phyloP scores from a whole-genome alignment of 768 basidiomycete genomes.

The Boletus rufocinnamomeus region DNA sequence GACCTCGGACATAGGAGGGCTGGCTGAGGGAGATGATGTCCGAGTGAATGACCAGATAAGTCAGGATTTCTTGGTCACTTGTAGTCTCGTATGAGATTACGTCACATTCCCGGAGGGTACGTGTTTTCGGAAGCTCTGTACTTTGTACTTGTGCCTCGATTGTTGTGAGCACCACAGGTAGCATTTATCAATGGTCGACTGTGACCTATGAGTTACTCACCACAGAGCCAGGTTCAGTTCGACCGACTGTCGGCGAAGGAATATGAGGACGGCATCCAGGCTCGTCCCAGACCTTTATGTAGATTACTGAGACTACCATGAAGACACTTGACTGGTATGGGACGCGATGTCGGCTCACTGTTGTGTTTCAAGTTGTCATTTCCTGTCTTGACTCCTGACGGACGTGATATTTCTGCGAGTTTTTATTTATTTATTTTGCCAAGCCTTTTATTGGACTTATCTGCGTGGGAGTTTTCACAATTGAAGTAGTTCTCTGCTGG shows the following conservation, averaged over 20 bases:
- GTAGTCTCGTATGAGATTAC: not conserved
- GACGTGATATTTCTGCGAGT: not conserved
- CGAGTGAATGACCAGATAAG: not conserved
- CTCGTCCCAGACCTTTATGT: too few species aligned
- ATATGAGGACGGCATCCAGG: too few species aligned
- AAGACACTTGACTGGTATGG: too few species aligned
- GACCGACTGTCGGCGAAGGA: not conserved
- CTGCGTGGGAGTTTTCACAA: slow-evolving; percentile 24
- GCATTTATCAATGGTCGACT: not conserved
- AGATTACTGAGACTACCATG: too few species aligned
- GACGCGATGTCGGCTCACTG: too few species aligned
- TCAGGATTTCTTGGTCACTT: too few species aligned
- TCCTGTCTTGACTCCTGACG: too few species aligned
- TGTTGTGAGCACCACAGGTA: not conserved
- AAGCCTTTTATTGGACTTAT: slow-evolving; percentile 18
- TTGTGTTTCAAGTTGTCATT: too few species aligned
- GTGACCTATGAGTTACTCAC: not conserved
- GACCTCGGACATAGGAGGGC: slow-evolving; percentile 39
- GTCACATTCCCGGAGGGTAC: not conserved
- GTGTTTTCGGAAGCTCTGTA: not conserved
- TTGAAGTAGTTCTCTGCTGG: not conserved
- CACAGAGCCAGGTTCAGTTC: not conserved
- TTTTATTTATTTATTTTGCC: slow-evolving; percentile 10
- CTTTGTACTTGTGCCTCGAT: not conserved
- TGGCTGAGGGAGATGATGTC: slow-evolving; percentile 15